Base-by-base conservation (phyloP, 768 basidiomycete species). In the Calocera cornea region DNA sequence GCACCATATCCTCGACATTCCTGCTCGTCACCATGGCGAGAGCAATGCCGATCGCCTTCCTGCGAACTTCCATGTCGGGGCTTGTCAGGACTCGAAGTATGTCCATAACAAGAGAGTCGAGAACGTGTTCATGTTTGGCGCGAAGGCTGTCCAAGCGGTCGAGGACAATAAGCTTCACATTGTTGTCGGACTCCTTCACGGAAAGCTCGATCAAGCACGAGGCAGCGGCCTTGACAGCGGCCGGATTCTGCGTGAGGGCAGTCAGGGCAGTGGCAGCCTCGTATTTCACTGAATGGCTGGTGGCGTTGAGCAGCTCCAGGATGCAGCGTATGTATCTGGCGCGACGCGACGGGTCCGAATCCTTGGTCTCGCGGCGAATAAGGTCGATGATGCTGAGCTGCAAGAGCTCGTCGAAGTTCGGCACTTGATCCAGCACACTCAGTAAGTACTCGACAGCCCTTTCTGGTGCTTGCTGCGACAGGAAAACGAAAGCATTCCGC, bases 301-400 rank as follows among this genome's bases (percentile, higher is more conserved):
- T 81, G 1, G 90, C 87, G 73, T 90, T 90, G 63, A 98, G 82
- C 22, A 97, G 83, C 74, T 97, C 94, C 68, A 94, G 93, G 74
- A 98, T 92, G 76, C 85, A 86, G 29, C 92, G 86, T 74, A 98
- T 95, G 80, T 95, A 98, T 69, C 90, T 86, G n/a, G 93, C 69
- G 24, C 34, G 33, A 11, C 5, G 49, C 33, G 34, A 44, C 2
- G 73, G 34, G 47, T 40, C 50, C 1, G 92, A 87, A 72, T 97
- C 94, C 76, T 90, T 88, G 77, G 90, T 92, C 77, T 98, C 95
- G 77, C 87, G 79, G 71, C 94, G 79, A 64, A 97, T 92, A 54
- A 97, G 86, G 76, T 98, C 97, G 71, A 99, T 93, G 47, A 95
- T 85, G 70, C 88, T 87, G 87, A 99, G 91, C 80, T 99, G 97